Percentiles rank a stretch among this genome's conserved stretches.
Conservation (phyloP, 108 stramenopile genomes). For the Nitzschia putrida region DNA sequence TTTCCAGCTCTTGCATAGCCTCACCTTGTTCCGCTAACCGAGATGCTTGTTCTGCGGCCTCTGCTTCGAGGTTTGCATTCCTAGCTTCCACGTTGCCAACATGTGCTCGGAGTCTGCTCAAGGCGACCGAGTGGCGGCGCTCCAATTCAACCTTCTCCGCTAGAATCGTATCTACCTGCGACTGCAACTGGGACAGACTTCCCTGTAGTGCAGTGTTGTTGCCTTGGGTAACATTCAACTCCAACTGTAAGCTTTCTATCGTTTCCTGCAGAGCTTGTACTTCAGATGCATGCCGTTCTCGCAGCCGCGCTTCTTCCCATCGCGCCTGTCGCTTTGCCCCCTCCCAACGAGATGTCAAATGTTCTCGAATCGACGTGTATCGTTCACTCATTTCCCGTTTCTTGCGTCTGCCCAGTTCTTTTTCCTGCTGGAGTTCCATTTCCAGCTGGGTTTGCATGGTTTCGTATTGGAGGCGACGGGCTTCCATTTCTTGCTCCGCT, state of each 20-base stretch:
- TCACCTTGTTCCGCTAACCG: constrained; percentile 29
- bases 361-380: constrained; percentile 48
- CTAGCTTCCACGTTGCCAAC: constrained; percentile 28
- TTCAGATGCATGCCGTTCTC: constrained; percentile 39
- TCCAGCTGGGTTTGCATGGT: constrained; percentile 11
- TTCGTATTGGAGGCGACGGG: not conserved
- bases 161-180: constrained; percentile 17
- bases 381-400: constrained; percentile 54
- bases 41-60: constrained; percentile 28
- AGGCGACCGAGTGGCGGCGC: constrained; percentile 20
- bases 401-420: constrained; percentile 34
- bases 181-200: constrained; percentile 4
- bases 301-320: constrained; percentile 39
- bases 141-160: constrained; percentile 22
- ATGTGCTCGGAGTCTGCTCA: constrained; percentile 31
- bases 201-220: constrained; percentile 13
- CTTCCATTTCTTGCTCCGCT: too few species aligned
- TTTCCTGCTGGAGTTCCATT: constrained; percentile 10
- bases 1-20: constrained; percentile 35
- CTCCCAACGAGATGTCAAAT: constrained; percentile 57
- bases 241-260: constrained; percentile 27
- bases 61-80: constrained; percentile 20
- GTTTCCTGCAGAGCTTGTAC: constrained; percentile 26
- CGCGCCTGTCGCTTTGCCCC: constrained; percentile 51
- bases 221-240: constrained; percentile 17